These are phyloP conservation scores for Rubroshorea leprosula DNA, from an alignment of 345 rosid genomes.

Conservation along the genomic window DNA sequence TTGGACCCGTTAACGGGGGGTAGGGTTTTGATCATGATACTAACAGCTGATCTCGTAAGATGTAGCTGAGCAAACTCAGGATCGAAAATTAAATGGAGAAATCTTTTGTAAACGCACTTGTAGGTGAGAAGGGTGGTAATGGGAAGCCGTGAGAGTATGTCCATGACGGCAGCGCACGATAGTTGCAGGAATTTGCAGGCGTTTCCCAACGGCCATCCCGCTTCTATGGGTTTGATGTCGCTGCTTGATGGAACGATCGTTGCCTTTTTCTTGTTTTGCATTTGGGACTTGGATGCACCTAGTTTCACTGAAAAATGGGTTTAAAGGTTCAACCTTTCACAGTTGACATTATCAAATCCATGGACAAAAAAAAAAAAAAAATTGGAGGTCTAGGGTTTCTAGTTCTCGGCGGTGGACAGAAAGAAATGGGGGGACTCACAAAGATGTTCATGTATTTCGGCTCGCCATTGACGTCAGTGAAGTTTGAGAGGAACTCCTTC, in stretches of 20 bases:
- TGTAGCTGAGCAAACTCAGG: constrained; percentile 12
- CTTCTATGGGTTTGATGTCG: background rate
- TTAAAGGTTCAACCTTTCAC: background rate
- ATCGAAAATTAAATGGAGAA: constrained; percentile 7
- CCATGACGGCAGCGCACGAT: constrained; percentile 3
- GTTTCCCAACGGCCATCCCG: background rate
- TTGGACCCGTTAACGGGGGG: background rate
- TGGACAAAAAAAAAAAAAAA: no score
- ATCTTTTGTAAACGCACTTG: constrained; percentile 9
- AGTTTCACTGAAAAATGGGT: background rate
- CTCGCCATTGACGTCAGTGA: no score
- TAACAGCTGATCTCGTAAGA: constrained; percentile 5
- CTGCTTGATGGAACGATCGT: background rate
- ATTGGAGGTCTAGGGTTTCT: no score
- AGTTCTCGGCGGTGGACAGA: no score
- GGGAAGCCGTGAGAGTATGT: constrained; percentile 13
- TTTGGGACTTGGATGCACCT: background rate
- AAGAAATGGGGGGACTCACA: no score
- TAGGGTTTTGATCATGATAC: constrained; percentile 13
- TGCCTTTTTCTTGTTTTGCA: constrained; percentile 1
- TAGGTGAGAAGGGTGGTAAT: constrained; percentile 5
- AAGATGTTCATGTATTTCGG: no score
- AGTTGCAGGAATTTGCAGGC: constrained; percentile 10
- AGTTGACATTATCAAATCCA: no score
- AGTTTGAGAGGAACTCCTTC: no score